Conservation (phyloP, 2,329 filamentous ascomycete genomes). For the Beauveria bassiana region DNA sequence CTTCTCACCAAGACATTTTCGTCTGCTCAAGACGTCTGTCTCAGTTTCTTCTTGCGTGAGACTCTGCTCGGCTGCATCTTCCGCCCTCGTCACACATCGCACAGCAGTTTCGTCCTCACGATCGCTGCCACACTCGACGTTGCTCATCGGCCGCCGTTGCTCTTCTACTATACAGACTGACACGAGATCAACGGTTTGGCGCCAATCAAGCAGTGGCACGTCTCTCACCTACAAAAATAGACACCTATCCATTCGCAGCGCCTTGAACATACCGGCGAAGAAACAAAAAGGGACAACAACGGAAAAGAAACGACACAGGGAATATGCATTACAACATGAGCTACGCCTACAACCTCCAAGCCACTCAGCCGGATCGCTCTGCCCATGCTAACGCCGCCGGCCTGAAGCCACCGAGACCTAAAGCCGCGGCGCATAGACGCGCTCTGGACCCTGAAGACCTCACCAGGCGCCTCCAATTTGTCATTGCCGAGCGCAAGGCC, state of each 20-base stretch:
- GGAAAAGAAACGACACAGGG: background rate
- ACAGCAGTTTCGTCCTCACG: background rate
- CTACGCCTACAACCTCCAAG: conserved; percentile 17
- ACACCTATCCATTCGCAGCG: background rate
- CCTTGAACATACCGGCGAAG: background rate
- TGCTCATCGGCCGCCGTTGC: background rate
- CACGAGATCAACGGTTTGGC: background rate
- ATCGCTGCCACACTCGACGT: background rate
- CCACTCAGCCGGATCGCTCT: conserved; percentile 5
- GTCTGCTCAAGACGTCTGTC: background rate
- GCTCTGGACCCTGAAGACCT: conserved; percentile 49
- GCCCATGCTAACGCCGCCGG: background rate
- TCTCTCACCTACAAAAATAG: background rate
- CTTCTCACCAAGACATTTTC: background rate
- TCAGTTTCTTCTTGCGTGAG: background rate
- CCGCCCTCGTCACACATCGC: background rate
- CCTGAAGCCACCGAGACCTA: conserved; percentile 11
- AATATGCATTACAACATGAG: conserved; percentile 20
- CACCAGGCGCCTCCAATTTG: conserved; percentile 40
- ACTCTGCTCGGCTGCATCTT: background rate
- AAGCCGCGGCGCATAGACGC: conserved; percentile 16
- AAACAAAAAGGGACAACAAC: no score
- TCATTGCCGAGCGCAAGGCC: conserved; percentile 43
- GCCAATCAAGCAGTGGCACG: background rate
- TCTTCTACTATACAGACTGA: background rate